Base-by-base conservation (phyloP, 352 stramenopile species). In the Aphanomyces invadans region DNA sequence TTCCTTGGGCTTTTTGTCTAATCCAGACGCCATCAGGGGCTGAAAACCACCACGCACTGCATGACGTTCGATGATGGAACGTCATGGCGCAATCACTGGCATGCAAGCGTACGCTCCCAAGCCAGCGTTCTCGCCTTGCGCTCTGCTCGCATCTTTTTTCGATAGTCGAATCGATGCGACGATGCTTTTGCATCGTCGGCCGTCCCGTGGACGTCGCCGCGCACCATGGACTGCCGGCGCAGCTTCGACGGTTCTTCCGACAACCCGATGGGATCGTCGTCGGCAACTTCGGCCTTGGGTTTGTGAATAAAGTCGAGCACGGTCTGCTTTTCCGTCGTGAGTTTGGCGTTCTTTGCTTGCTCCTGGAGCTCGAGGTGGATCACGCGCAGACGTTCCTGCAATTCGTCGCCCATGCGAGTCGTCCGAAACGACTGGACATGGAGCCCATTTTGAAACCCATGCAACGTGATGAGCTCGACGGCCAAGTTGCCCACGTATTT, bases 361-460 rank as follows among this genome's bases (percentile, higher is more conserved):
- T 65, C 64, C 42, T 70, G 55, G 1, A 61, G 25, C 31, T 70
- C 52, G 12, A 48, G 25, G 66, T 93, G 80, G 31, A 92, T 86
- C n/a, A 91, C 77, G 9, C 79, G 75, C 9, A 91, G 74, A 1
- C 78, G 77, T 29, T 87, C 86, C 49, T 90, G 83, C 19, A 91
- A 56, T 19, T 71, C 74, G 2, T 73, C 53, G 10, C 77, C 60
- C 81, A 93, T 89, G 66, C 89, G 89, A 69, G 87, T 80, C 2
- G 83, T 92, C n/a, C 85, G 77, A 52, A 93, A 93, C 2, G 81
- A 84, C 70, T 90, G 80, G 10, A 93, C 85, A 15, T 71, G 75
- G 23, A 90, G 68, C 5, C 71, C 76, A 53, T 72, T 89, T n/a
- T 77, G 70, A 69, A 93, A 90, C 2, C 76, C 83, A 44, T 73